Evolutionary conservation across 2,329 filamentous ascomycete genomes (phyloP), one percentile per base, ranked within the genome.

Genomic region (Coniochaeta prunicola): DNA sequence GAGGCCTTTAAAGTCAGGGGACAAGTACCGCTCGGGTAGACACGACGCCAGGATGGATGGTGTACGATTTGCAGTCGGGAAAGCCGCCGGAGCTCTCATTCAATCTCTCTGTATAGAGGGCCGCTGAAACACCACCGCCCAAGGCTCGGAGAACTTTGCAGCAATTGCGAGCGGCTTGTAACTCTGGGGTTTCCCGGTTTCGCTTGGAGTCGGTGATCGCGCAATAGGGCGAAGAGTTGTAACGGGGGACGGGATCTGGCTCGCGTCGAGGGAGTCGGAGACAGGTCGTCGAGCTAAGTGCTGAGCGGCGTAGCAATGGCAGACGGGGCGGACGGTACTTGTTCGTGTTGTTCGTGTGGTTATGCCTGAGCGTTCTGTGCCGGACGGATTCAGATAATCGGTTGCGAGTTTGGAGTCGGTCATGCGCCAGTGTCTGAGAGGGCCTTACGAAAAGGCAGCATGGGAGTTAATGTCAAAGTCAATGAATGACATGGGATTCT

Each of bases 401-500:
- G 53, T 34, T 34, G 30, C 28, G 24, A 50, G 45, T 26, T 53
- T 55, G 48, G 17, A 24, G 53, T 36, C 21, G 33, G 13, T 13
- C 30, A 21, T 36, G 53, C n/a, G 30, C 36, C 10, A 31, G 9
- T 36, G 53, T 34, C 9, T 21, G 36, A 33, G 21, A n/a, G n/a
- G n/a, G n/a, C n/a, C n/a, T n/a, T n/a, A n/a, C n/a, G n/a, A 21
- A 26, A 36, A n/a, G 17, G 30, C 24, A 36, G 24, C 33, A 55
- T 55, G 30, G 30, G 17, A 36, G 53, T 55, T 55, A 55, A 55
- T 55, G 53, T 33, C n/a, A 7, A 21, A 24, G 53, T 55, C 53
- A 34, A 55, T 36, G 53, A 30, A 50, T 50, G 45, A 50, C 45
- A 50, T 50, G 45, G 53, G 53, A 55, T 55, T 55, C 30, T 55